Base-by-base conservation (phyloP, 257 asterid species). In the Linaria vulgaris region DNA sequence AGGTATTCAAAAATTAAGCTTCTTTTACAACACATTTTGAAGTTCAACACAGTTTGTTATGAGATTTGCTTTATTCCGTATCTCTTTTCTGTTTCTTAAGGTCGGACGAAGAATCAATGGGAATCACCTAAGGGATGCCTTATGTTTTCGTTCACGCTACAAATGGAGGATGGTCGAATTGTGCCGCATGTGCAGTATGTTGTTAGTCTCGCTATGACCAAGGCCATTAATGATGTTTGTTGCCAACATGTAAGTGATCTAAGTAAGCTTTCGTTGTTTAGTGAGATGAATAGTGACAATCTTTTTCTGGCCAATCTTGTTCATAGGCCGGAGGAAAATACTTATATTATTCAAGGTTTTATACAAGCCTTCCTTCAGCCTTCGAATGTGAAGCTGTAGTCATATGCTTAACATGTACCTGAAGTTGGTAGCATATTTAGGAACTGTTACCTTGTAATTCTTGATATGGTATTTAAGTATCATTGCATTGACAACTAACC, bases 51-150 rank as follows among this genome's bases (percentile, higher is more conserved):
- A 17, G 12, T 41, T 3, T 48, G 11, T 44, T 27, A 8, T 11
- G 9, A 61, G 4, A 16, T 57, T 55, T 73, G 54, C n/a, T 31
- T 31, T 48, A 30, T 34, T 61, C 53, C 37, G n/a, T 43, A 16
- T 44, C 5, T 46, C 58, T 50, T 46, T 68, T 50, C 19, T 73
- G 64, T 47, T 49, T 62, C 67, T 58, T 62, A 69, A 94, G 99
- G 99, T 16, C 88, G 96, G 69, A 76, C 91, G 4, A 84, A 79
- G 68, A 94, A 89, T 74, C 77, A 79, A 16, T 94, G 97, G 99
- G 92, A 90, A 79, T 94, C 99, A 22, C 96, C 96, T 38, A 90
- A 82, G 76, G 99, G 97, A 53, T 94, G 97, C 87, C 94, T 94
- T 72, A 4, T 90, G 76, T 94, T 87, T 73, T 94, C 99, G 16